Percentiles rank a stretch among this genome's conserved stretches.
phyloP scores from a whole-genome alignment of 2,329 filamentous ascomycete genomes.

The Fusarium armeniacum region DNA sequence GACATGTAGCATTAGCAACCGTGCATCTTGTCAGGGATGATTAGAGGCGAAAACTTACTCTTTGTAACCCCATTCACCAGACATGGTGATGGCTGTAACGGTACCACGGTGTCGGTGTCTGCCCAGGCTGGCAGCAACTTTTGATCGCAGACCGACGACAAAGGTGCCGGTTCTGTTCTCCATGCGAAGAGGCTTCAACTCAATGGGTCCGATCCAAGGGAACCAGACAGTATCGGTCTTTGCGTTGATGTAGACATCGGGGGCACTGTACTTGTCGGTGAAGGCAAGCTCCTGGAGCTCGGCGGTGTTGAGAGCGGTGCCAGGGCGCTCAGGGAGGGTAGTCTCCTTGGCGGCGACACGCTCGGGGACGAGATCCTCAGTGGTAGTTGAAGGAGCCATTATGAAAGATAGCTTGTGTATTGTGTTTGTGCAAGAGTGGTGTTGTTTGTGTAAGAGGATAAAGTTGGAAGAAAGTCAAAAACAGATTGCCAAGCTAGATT shows the following conservation, averaged over 20 bases:
- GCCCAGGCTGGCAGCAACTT: conserved; percentile 36
- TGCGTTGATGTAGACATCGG: conserved; percentile 46
- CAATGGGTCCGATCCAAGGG: conserved; percentile 40
- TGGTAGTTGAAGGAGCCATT: conserved; percentile 32
- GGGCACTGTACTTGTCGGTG: conserved; percentile 48
- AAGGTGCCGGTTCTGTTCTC: conserved; percentile 40
- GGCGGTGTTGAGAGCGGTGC: conserved; percentile 18
- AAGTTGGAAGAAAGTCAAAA: neutral
- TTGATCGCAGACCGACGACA: conserved; percentile 35
- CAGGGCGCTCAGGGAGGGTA: conserved; percentile 23
- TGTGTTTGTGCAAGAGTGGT: conserved; percentile 15
- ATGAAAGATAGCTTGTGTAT: neutral
- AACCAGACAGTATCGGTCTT: conserved; percentile 46
- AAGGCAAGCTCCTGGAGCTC: conserved; percentile 42
- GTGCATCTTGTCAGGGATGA: neutral
- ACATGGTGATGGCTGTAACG: conserved; percentile 43
- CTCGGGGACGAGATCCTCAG: conserved; percentile 27
- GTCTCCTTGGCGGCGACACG: conserved; percentile 23
- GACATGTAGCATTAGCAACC: conserved; percentile 14
- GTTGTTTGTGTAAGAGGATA: neutral
- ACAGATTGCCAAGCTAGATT: conserved; percentile 27
- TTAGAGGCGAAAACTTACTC: conserved; percentile 19
- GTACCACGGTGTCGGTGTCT: conserved; percentile 41
- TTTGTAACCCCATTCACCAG: conserved; percentile 47
- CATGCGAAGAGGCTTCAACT: conserved; percentile 40